Evolutionary conservation across 495 filamentous ascomycete genomes (phyloP), one percentile per base, ranked within the genome.

Genomic region (Talaromyces stipitatus): DNA sequence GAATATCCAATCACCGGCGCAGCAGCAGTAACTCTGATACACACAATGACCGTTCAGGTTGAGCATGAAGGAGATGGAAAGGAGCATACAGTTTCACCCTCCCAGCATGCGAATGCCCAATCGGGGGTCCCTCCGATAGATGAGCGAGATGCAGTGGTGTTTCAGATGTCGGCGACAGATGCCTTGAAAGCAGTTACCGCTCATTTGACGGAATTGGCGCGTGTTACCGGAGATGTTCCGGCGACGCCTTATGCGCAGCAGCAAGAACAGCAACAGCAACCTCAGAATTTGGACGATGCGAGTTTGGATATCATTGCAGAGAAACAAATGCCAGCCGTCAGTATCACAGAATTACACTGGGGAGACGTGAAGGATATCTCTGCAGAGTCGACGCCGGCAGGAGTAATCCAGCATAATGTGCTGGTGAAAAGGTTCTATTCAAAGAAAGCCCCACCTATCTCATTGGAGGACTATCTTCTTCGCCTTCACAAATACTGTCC

Each of bases 371-470:
- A 20, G 27, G 43, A 32, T 32, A 55, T n/a, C 8, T 54, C 58
- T 57, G 51, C 62, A 20, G 48, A 58, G 20, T 16, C 50, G 58
- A 82, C 83, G 28, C 78, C 88, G 58, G 82, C 82, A 2, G 70
- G 84, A 33, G 77, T 80, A 54, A 68, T 84, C 20, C 91, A 96
- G 68, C 85, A 90, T 61, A 82, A 81, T 55, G 86, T 91, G 55
- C 85, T 97, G 51, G 87, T 88, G 10, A 84, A 90, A 27, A 91
- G 94, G 57, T 98, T 98, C 72, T 92, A 92, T 69, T 92, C 89
- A 22, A 95, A 94, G 65, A 80, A 83, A 32, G 83, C 88, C 1
- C 94, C 94, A 9, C 81, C 84, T 2, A 90, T 97, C 54, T 74
- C 86, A 9, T 74, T 97, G 46, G 84, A 87, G 61, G 87, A 95